phyloP scores from a whole-genome alignment of 495 filamentous ascomycete genomes.

The Chaetomium tenue region DNA sequence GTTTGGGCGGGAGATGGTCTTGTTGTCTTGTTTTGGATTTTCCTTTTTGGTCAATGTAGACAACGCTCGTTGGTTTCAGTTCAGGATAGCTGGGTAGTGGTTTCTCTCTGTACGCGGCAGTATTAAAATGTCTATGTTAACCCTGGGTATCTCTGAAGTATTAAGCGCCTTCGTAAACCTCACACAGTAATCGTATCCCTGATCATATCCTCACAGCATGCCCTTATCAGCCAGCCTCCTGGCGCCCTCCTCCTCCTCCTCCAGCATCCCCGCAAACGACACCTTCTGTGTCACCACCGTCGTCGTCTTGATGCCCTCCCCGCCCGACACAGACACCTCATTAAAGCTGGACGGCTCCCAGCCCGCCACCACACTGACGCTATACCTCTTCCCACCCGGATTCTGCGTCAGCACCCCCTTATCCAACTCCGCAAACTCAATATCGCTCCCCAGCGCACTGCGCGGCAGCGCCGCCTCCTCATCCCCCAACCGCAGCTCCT shows the following conservation, averaged over 20 bases:
- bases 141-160: conserved; percentile 6
- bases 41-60: too few species aligned
- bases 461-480: not conserved
- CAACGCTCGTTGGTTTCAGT: too few species aligned
- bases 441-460: conserved; percentile 2
- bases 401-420: not conserved
- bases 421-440: conserved; percentile 18
- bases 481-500: conserved; percentile 3
- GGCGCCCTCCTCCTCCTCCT: not conserved
- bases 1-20: too few species aligned
- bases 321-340: not conserved
- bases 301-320: conserved; percentile 16
- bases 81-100: not conserved
- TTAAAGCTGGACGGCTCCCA: not conserved
- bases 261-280: conserved; percentile 7
- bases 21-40: too few species aligned
- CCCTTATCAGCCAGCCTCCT: not conserved
- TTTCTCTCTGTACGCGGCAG: not conserved
- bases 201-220: not conserved
- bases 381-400: not conserved
- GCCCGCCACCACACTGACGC: conserved; percentile 17
- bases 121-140: not conserved
- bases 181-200: not conserved
- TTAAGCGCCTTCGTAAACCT: not conserved
- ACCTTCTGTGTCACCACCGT: conserved; percentile 21